These are phyloP conservation scores for Cicer cuneatum DNA, from an alignment of 306 rosid genomes.

Conservation along the genomic window DNA sequence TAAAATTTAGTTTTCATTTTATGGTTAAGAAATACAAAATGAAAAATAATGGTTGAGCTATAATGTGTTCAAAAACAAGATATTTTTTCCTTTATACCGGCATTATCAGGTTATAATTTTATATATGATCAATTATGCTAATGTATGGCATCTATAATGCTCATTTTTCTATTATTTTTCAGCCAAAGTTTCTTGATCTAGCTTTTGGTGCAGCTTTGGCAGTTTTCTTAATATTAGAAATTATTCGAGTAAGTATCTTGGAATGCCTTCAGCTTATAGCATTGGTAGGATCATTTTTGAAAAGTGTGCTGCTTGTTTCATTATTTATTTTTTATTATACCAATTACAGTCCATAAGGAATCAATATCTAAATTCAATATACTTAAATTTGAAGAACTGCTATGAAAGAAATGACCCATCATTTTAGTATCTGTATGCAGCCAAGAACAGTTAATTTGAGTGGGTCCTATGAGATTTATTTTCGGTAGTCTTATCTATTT, in stretches of 20 bases:
- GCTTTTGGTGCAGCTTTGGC: slow-evolving; percentile 94
- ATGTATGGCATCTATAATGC: slow-evolving; percentile 28
- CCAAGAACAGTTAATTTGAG: slow-evolving; percentile 31
- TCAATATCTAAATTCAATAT: slow-evolving; percentile 23
- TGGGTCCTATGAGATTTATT: slow-evolving; percentile 33
- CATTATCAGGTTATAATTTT: slow-evolving; percentile 15
- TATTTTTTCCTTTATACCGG: not conserved
- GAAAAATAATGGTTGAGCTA: slow-evolving; percentile 15
- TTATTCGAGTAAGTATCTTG: slow-evolving; percentile 76
- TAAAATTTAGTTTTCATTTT: slow-evolving; percentile 11
- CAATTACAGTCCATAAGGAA: not conserved
- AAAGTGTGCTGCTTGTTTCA: not conserved
- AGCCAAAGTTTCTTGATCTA: slow-evolving; percentile 90
- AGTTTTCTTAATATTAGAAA: slow-evolving; percentile 83
- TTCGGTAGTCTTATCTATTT: slow-evolving; percentile 6
- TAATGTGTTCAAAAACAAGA: not conserved
- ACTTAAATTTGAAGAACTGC: slow-evolving; percentile 22
- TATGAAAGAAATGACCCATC: slow-evolving; percentile 10
- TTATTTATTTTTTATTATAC: slow-evolving; percentile 25
- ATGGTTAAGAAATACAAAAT: slow-evolving; percentile 17
- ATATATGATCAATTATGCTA: slow-evolving; percentile 14
- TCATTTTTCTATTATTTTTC: slow-evolving; percentile 60
- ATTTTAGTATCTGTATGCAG: slow-evolving; percentile 22
- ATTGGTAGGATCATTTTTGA: slow-evolving; percentile 33
- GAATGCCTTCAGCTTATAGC: slow-evolving; percentile 20